phyloP scores from a whole-genome alignment of 148 eudicot genomes.

The Pouteria glomerata region DNA sequence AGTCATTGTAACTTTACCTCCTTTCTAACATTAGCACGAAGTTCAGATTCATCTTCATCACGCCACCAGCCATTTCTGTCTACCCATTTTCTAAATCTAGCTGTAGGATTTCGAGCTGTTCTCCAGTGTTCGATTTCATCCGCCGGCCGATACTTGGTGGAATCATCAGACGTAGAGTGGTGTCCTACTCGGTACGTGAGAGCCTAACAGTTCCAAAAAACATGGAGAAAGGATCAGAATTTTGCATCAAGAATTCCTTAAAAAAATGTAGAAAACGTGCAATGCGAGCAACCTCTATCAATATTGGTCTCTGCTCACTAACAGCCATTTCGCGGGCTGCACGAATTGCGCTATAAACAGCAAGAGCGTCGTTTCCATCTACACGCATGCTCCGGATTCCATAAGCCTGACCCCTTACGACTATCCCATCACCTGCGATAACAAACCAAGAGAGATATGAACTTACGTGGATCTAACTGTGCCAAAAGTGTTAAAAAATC shows the following conservation, averaged over 20 bases:
- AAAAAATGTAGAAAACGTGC: not conserved
- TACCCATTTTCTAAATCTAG: slow-evolving; percentile 61
- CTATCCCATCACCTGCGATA: slow-evolving; percentile 81
- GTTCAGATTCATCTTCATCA: slow-evolving; percentile 44
- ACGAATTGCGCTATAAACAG: slow-evolving; percentile 59
- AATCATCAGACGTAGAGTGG: slow-evolving; percentile 90
- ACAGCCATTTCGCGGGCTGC: slow-evolving; percentile 74
- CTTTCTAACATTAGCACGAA: slow-evolving; percentile 41
- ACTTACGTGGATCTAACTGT: not conserved
- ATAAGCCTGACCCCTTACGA: slow-evolving; percentile 74
- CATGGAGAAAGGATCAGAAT: not conserved
- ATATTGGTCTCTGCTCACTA: slow-evolving; percentile 55
- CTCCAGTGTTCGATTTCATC: slow-evolving; percentile 75
- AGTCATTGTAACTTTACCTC: too few relatives aligned
- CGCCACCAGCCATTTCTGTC: slow-evolving; percentile 73
- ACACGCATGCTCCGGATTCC: slow-evolving; percentile 76
- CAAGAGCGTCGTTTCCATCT: slow-evolving; percentile 94
- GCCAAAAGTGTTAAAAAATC: not conserved
- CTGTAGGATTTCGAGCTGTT: slow-evolving; percentile 36
- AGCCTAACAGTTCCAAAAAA: slow-evolving; percentile 41
- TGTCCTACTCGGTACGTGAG: slow-evolving; percentile 79
- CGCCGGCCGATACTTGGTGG: slow-evolving; percentile 63
- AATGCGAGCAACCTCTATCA: slow-evolving; percentile 76
- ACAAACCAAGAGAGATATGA: not conserved
- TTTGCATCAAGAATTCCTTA: not conserved